Base-by-base conservation (phyloP, 1,139 yeast genomes). In the Blastobotrys capitulatus region DNA sequence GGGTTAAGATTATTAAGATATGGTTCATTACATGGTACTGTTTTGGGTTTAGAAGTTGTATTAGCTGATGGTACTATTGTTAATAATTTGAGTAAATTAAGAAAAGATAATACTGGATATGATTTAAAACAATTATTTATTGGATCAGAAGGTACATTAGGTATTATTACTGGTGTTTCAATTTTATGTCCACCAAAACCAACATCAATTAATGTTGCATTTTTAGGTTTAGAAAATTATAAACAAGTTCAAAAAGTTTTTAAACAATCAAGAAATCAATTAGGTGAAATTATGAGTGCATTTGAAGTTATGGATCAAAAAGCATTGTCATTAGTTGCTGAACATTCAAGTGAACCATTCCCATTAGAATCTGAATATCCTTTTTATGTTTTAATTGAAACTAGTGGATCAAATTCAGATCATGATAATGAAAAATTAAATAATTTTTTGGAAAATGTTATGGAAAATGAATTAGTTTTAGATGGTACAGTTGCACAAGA, bases 401-500 rank as follows among this genome's bases (percentile, higher is more conserved):
- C 97, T 8, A 82, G 94, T 19, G 98, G 98, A 10, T 88, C 97
- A 6, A 85, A 83, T 66, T 83, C 85, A 60, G 95, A 86, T 39
- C 72, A 73, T 39, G 70, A 74, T 42, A 69, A 73, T 51, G 70
- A 75, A 32, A 72, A 83, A 51, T 68, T 77, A 32, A 96, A 88
- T 65, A 66, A 77, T 0, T 92, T 92, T 68, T 74, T 92, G 62
- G 97, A 88, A 59, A 74, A 73, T 38, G 84, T 85, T 31, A 85
- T 92, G 89, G 96, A 86, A 65, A 78, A 79, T 40, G 97, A 85
- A 41, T 69, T 82, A 44, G 94, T 92, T 32, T 75, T 77, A 20
- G 97, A 92, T 65, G 98, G 98, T 59, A 92, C 88, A 44, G 86
- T 92, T 56, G 96, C 98, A 4, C 96, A 89, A 69, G 97, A 89